phyloP scores from a whole-genome alignment of 2,329 filamentous ascomycete genomes.

The Beauveria varroae region DNA sequence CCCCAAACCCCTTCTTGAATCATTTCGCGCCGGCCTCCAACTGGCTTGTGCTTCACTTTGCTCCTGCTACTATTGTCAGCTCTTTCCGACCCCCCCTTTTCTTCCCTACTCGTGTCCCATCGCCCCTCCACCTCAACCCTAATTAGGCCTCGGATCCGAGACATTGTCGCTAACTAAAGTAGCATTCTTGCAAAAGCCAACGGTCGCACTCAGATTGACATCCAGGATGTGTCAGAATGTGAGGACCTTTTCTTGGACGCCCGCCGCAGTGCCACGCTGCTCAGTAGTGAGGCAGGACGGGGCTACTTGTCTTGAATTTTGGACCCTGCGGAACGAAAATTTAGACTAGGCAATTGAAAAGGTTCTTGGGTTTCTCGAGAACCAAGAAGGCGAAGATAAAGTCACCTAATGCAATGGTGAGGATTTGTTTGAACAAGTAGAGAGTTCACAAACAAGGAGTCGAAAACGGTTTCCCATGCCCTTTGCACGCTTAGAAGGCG shows the following conservation, averaged over 20 bases:
- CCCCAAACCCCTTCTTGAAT: neutral
- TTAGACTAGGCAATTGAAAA: neutral
- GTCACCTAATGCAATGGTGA: neutral
- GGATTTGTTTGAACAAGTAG: neutral
- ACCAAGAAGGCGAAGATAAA: neutral
- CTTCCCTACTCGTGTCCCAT: slow-evolving; percentile 1
- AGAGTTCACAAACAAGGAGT: neutral
- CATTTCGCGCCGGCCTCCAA: slow-evolving; percentile 1
- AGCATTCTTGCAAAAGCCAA: slow-evolving; percentile 84
- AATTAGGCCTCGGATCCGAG: slow-evolving; percentile 18
- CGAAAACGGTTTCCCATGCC: neutral
- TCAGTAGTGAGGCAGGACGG: slow-evolving; percentile 53
- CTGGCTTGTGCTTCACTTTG: slow-evolving; percentile 6
- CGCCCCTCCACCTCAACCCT: slow-evolving; percentile 7
- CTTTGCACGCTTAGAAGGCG: neutral
- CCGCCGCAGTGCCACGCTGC: slow-evolving; percentile 65
- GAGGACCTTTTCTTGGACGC: slow-evolving; percentile 81
- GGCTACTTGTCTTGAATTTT: slow-evolving; percentile 51
- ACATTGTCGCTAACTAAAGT: slow-evolving; percentile 25
- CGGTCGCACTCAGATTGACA: slow-evolving; percentile 67
- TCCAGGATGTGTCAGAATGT: slow-evolving; percentile 71
- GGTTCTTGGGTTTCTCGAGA: neutral
- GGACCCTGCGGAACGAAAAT: slow-evolving; percentile 6
- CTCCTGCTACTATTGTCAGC: neutral
- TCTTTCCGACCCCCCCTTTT: neutral